These are phyloP conservation scores for Prinsepia uniflora DNA, from an alignment of 306 rosid species.

Conservation along the genomic window DNA sequence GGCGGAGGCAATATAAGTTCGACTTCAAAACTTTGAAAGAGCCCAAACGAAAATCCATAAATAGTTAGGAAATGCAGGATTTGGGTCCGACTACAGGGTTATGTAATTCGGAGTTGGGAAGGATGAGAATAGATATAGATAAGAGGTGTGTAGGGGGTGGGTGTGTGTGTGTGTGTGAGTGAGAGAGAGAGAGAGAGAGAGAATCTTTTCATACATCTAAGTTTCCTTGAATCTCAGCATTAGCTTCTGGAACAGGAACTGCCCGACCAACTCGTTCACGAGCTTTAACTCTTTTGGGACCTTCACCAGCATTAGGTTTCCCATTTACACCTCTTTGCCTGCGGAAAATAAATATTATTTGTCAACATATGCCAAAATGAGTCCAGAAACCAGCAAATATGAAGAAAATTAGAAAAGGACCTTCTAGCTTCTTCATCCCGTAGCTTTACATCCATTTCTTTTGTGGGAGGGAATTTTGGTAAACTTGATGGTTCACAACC, in stretches of 20 bases:
- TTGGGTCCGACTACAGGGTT: neutral
- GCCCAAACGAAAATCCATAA: neutral
- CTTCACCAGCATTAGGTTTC: slow-evolving; percentile 63
- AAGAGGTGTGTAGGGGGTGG: neutral
- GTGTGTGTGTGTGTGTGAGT: neutral
- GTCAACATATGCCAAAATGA: slow-evolving; percentile 25
- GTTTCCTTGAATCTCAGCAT: slow-evolving; percentile 88
- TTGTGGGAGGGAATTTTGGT: slow-evolving; percentile 96
- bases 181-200: neutral
- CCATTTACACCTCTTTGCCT: slow-evolving; percentile 78
- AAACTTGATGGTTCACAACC: slow-evolving; percentile 91
- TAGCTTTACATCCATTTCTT: slow-evolving; percentile 86
- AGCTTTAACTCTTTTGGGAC: slow-evolving; percentile 53
- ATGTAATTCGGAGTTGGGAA: no score
- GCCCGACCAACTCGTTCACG: slow-evolving; percentile 83
- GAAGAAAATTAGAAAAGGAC: slow-evolving; percentile 33
- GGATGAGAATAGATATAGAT: no score
- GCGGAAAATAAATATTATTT: slow-evolving; percentile 26
- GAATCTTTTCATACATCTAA: slow-evolving; percentile 59
- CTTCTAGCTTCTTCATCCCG: slow-evolving; percentile 98
- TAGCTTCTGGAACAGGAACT: slow-evolving; percentile 92
- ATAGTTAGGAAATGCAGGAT: neutral
- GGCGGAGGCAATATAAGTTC: no score
- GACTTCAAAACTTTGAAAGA: neutral
- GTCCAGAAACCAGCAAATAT: slow-evolving; percentile 22